Conservation (phyloP, 306 rosid genomes). For the Cicer cuneatum region DNA sequence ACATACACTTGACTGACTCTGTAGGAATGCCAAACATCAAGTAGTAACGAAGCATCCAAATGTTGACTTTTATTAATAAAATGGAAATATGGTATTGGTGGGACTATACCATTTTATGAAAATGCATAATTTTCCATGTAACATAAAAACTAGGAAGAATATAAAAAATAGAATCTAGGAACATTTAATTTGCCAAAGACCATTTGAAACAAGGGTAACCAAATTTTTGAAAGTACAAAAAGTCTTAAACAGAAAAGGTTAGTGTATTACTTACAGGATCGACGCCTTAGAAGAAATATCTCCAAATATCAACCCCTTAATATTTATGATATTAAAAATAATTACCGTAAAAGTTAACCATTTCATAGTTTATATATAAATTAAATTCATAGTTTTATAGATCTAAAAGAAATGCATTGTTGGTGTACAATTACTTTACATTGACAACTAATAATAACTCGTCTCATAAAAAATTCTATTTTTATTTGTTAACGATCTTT, state of each 20-base stretch:
- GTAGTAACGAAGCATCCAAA: conserved; percentile 4
- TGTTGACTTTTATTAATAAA: conserved; percentile 10
- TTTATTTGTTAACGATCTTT: not conserved
- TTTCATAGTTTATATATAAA: too few species aligned
- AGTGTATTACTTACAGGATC: not conserved
- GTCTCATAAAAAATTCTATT: not conserved
- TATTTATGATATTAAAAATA: not conserved
- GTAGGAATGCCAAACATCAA: not conserved
- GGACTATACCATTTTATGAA: not conserved
- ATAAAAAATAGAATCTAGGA: not conserved
- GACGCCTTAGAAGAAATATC: not conserved
- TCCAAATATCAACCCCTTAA: not conserved
- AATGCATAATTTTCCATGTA: not conserved
- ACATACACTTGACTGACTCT: too few species aligned
- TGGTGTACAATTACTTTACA: too few species aligned
- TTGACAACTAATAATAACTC: too few species aligned
- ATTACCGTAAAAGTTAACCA: too few species aligned
- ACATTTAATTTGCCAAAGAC: not conserved
- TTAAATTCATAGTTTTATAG: too few species aligned
- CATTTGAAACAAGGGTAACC: not conserved
- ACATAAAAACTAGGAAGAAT: not conserved
- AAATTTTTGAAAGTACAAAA: not conserved
- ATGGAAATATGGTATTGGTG: not conserved
- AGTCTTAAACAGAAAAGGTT: too few species aligned
- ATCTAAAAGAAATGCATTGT: too few species aligned